Evolutionary conservation across 208 protist species (phyloP), one percentile per base, ranked within the genome.

Genomic region (Naegleria fowleri): DNA sequence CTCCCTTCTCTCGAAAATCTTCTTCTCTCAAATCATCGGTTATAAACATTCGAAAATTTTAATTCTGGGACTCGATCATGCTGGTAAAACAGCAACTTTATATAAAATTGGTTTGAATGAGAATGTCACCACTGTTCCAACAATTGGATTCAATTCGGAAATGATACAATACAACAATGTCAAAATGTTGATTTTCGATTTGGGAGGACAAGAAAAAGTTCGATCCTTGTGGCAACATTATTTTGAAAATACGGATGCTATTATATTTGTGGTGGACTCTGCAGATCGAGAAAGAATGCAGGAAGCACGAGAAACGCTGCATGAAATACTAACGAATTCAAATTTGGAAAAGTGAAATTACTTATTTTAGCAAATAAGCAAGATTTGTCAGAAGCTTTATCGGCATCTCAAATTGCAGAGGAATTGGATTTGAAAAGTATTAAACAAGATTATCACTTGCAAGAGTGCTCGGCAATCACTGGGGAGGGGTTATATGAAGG

Each of bases 291-390:
- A 92, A 39, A 94, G 98, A 19, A 92, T 98, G 55, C 94, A 95
- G 15, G 98, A 99, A 94, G n/a, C 95, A 96, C 16, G 95, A 93
- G 4, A 92, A 58, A 97, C 98, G 91, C 92, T 99, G 16, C 84
- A 94, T 38, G 90, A 94, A 55, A 92, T 99, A 51, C 93, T 99
- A 76, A 95, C 97, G 90, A 97, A 99, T 91, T 97, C 98, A 85
- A 97, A 98, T 92, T 93, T 99, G 6, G 92, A 91, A 5, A 95
- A 52, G 93, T 98, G 38, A 97, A 97, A 39, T 90, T 99, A 38
- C 95, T 99, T 15, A 88, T 99, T 29, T 98, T 98, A 55, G 98
- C 98, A 25, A 99, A 99, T 94, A 99, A 99, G 94, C 97, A 99
- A 92, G 98, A 99, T 89, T 92, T 99, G 29, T 25, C 93, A 39